Evolutionary conservation across 1,284 basidiomycete species (phyloP), one percentile per base, ranked within the genome.

Genomic region (Mycena citricolor): DNA sequence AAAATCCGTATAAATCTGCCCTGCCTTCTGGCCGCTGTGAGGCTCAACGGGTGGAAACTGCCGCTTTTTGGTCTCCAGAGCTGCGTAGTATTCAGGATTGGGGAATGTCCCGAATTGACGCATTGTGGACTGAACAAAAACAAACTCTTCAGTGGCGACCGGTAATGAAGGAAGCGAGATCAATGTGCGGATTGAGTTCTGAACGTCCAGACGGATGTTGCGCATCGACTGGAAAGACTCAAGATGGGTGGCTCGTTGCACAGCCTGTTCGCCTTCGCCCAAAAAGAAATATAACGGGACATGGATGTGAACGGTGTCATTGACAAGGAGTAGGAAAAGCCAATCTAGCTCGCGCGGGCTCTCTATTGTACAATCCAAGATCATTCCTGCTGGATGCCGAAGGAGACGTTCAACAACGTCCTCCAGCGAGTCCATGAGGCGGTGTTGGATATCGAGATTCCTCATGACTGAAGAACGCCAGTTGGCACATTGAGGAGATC

Each of bases 391-490:
- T 17, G 33, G 33, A 6, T 21, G 19, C 19, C n/a, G 7, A 6
- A 35, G 33, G 5, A 35, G 19, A 12, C 20, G 8, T n/a, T 35
- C 33, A 22, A 35, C 33, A 20, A 22, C 14, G 5, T 35, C 33
- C 7, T 35, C 33, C 33, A 35, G 33, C 7, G 33, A 35, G 33
- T 35, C 33, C 33, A 35, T 35, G 13, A 35, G 13, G 20, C 33
- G 13, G 33, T 35, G 23, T n/a, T 12, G 33, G 14, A 35, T 17
- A 19, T 22, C 19, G n/a, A 19, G 11, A 21, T n/a, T 17, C 19
- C 19, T 19, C 6, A 7, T 6, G 5, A 35, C 11, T 22, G 10
- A 5, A 21, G 33, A 6, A n/a, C 33, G 33, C 33, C 33, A 35
- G 14, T 14, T 5, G 6, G 20, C 17, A 8, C 17, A 22, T 35